Evolutionary conservation across 2,329 filamentous ascomycete species (phyloP), one percentile per base, ranked within the genome.

Genomic region (Ascochyta koolunga): DNA sequence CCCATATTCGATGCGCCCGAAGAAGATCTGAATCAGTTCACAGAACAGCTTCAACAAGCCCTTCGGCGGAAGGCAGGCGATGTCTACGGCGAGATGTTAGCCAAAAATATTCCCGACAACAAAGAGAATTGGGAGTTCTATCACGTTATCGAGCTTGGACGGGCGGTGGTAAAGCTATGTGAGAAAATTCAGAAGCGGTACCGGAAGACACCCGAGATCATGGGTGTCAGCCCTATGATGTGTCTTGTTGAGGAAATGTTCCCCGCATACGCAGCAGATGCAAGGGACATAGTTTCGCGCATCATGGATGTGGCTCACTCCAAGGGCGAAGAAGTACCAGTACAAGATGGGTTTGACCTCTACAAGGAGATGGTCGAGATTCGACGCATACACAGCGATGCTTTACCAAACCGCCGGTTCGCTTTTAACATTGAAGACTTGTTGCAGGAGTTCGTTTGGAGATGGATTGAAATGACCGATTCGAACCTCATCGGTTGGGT

Each of bases 141-240:
- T 59, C 91, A 98, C 73, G 89, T 98, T 51, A 91, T 97, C 54
- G 86, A 93, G 68, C 84, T 99, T 21, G 92, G 93, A 15, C 91
- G 95, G 70, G 86, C 87, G 0, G 91, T 98, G 5, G 88, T 91
- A 42, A 92, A 90, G 62, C 81, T 97, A 27, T 91, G 89, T 59
- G 88, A 96, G 66, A 90, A 89, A 70, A 96, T 97, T 45, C 89
- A 92, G 73, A 98, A 98, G 77, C 86, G 93, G 42, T 99, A 96
- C 76, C 86, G 86, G 65, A 93, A 90, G 66, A 95, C 89, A 54
- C 91, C 91, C 0, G 88, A 91, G 58, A 89, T 98, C 54, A 89
- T 96, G 86, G 92, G 92, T 24, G 83, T 86, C 16, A 85, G 83
- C 53, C 85, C 84, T 11, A 76, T 86, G 64, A 86, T 84, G 40